Conservation (phyloP, 805 yeast species). For the Teunomyces tritomae region DNA sequence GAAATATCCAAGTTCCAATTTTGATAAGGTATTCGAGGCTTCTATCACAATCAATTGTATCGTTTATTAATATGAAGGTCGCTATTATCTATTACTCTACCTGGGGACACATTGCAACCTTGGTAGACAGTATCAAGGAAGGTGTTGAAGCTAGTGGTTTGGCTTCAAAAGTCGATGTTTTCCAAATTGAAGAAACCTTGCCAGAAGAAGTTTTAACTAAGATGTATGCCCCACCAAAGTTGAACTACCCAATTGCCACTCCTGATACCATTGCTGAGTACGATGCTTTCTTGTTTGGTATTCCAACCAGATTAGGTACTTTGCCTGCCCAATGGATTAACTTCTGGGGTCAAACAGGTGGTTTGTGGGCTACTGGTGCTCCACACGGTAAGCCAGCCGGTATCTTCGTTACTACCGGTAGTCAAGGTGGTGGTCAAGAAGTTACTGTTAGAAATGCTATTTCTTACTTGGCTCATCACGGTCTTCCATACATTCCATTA, state of each 20-base stretch:
- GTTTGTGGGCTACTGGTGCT: conserved; percentile 69
- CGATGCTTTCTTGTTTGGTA: conserved; percentile 75
- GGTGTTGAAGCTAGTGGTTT: conserved; percentile 70
- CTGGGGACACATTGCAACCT: conserved; percentile 70
- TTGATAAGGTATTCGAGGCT: not conserved
- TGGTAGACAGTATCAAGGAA: conserved; percentile 66
- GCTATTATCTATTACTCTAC: conserved; percentile 79
- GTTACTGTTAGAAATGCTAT: conserved; percentile 58
- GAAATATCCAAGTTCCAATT: not conserved
- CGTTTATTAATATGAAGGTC: conserved; percentile 38
- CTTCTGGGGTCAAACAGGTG: conserved; percentile 78
- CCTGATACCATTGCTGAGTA: conserved; percentile 53
- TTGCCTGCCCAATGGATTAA: conserved; percentile 73
- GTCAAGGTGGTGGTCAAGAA: conserved; percentile 81
- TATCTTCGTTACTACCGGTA: conserved; percentile 66
- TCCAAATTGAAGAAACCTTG: conserved; percentile 79
- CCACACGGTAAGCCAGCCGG: conserved; percentile 74
- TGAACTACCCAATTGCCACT: conserved; percentile 55
- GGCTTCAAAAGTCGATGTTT: conserved; percentile 60
- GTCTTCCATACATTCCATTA: conserved; percentile 71
- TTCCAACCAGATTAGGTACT: conserved; percentile 78
- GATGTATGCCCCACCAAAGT: conserved; percentile 65
- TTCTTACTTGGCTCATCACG: conserved; percentile 69
- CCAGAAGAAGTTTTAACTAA: conserved; percentile 55
- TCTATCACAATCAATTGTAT: not conserved